Percentiles rank a stretch among this genome's conserved stretches.
Evolutionary conservation across 2,329 filamentous ascomycete species (phyloP).

Genomic region (Trichoderma endophyticum): DNA sequence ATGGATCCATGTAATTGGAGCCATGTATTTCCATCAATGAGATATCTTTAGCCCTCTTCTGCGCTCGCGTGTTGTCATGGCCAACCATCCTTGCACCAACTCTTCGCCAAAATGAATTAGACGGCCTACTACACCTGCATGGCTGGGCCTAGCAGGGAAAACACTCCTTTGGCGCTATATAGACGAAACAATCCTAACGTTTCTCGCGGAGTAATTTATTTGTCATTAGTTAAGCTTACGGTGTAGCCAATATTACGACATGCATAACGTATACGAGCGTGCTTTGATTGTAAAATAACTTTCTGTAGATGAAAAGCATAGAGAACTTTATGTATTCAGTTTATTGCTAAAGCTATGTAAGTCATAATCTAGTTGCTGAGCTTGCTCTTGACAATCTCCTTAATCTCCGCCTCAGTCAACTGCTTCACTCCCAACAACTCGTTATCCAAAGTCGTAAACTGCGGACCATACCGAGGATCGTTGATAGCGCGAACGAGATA

Average conservation of each 20-base stretch:
- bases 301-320: not conserved
- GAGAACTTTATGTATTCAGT: not conserved
- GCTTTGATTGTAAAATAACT: not conserved
- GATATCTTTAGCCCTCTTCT: not conserved
- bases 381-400: conserved; percentile 28
- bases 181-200: not conserved
- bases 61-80: not conserved
- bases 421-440: conserved; percentile 44
- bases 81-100: not conserved
- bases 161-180: not conserved
- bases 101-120: not conserved
- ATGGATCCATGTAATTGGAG: too few relatives aligned
- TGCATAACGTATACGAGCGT: not conserved
- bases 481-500: conserved; percentile 35
- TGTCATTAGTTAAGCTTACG: not conserved
- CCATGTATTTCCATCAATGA: not conserved
- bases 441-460: conserved; percentile 40
- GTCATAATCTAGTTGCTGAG: conserved; percentile 1
- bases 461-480: conserved; percentile 32
- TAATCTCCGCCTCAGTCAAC: conserved; percentile 39
- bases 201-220: not conserved
- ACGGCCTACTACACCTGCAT: not conserved
- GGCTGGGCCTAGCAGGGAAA: not conserved
- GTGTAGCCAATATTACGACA: not conserved
- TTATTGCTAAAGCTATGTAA: not conserved